These are phyloP conservation scores for Verticillium dahliae DNA, from an alignment of 2,329 filamentous ascomycete species.

Conservation along the genomic window DNA sequence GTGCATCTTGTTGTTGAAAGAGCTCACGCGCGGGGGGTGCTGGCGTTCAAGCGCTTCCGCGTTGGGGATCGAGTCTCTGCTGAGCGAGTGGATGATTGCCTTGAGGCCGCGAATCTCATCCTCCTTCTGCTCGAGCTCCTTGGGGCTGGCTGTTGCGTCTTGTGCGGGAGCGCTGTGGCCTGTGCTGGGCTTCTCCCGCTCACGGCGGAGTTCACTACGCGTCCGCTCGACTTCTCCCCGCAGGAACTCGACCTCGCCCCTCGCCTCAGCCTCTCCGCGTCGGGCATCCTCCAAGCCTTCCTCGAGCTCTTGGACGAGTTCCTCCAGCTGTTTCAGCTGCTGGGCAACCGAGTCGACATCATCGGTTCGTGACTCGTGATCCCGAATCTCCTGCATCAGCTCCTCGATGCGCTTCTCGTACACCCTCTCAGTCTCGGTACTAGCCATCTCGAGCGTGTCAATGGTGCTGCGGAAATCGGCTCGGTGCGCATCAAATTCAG, in stretches of 20 bases:
- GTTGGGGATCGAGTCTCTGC: conserved; percentile 60
- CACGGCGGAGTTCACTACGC: conserved; percentile 77
- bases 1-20: conserved; percentile 23
- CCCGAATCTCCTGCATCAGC: conserved; percentile 74
- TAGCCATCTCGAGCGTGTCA: conserved; percentile 91
- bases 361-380: conserved; percentile 73
- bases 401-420: conserved; percentile 92
- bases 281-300: conserved; percentile 93
- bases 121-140: conserved; percentile 87
- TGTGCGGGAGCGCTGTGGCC: conserved; percentile 21
- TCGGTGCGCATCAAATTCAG: conserved; percentile 89
- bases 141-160: conserved; percentile 41
- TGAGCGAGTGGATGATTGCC: conserved; percentile 94
- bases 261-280: conserved; percentile 87
- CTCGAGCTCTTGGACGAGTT: conserved; percentile 92
- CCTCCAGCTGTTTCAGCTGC: conserved; percentile 91
- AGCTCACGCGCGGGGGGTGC: conserved; percentile 23
- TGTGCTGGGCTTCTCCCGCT: conserved; percentile 66
- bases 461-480: conserved; percentile 96
- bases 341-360: conserved; percentile 88
- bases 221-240: conserved; percentile 91
- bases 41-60: conserved; percentile 26
- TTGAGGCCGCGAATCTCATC: conserved; percentile 96
- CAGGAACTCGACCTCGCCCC: conserved; percentile 92
- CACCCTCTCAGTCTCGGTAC: conserved; percentile 89